Evolutionary conservation across 2,329 filamentous ascomycete species (phyloP).

Genomic region (Aspergillus latus): DNA sequence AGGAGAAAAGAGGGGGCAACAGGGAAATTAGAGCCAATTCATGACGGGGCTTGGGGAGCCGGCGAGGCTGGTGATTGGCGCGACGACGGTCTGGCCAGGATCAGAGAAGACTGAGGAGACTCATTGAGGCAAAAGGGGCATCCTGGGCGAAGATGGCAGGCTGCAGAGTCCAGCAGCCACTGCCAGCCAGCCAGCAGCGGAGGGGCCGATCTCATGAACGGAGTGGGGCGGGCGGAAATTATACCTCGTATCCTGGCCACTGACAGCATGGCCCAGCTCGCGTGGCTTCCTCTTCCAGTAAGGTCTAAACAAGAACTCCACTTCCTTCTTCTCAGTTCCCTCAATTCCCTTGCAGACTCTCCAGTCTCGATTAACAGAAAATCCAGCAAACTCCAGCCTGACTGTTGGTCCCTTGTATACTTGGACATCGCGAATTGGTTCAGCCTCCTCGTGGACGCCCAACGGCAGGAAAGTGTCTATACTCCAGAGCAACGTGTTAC

Average conservation of each 20-base stretch:
- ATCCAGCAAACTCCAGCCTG: not conserved
- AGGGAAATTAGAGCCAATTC: conserved; percentile 15
- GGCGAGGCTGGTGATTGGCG: conserved; percentile 13
- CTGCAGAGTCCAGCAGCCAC: not conserved
- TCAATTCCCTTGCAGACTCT: conserved; percentile 3
- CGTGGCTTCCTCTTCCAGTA: not conserved
- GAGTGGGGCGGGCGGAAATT: not conserved
- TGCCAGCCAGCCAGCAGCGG: not conserved
- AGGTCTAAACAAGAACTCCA: conserved; percentile 2
- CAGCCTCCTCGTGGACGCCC: not conserved
- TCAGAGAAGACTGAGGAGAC: not conserved
- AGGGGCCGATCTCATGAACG: not conserved
- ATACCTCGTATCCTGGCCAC: too few species aligned
- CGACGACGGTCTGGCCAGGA: conserved; percentile 10
- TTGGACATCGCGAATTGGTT: not conserved
- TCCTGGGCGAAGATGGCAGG: conserved; percentile 4
- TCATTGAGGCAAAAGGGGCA: not conserved
- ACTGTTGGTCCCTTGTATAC: not conserved
- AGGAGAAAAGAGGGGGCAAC: conserved; percentile 13
- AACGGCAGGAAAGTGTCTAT: too few species aligned
- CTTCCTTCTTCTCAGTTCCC: not conserved
- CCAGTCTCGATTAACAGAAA: not conserved
- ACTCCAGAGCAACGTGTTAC: not conserved
- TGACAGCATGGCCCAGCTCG: not conserved
- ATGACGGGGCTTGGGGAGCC: conserved; percentile 8